These are phyloP conservation scores for Beta lomatogona DNA, from an alignment of 179 eudicot species.

Conservation along the genomic window DNA sequence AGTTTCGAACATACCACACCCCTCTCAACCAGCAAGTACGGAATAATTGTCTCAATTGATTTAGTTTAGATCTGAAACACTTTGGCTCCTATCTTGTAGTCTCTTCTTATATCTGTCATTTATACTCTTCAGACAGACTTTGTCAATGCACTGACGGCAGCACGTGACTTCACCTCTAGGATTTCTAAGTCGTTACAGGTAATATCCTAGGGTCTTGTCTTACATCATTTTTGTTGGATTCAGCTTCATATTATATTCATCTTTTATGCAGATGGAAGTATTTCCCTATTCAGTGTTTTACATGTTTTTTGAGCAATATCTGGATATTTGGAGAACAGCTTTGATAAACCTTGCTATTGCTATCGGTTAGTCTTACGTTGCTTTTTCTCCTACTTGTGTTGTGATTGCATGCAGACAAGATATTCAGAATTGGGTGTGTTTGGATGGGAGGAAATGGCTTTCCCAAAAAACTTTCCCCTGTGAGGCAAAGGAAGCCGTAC, in stretches of 20 bases:
- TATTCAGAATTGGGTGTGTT: not conserved
- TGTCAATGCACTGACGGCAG: slow-evolving; percentile 89
- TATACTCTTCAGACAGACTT: slow-evolving; percentile 60
- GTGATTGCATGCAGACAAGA: not conserved
- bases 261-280: slow-evolving; percentile 75
- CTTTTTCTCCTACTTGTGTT: slow-evolving; percentile 11
- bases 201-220: slow-evolving; percentile 12
- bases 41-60: slow-evolving; percentile 3
- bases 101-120: slow-evolving; percentile 5
- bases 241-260: not conserved
- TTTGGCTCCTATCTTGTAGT: slow-evolving; percentile 9
- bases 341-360: slow-evolving; percentile 93
- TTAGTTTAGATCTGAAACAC: not conserved
- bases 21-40: slow-evolving; percentile 96
- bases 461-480: too few species aligned
- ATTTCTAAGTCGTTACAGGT: slow-evolving; percentile 90
- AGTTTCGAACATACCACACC: slow-evolving; percentile 95
- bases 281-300: slow-evolving; percentile 97
- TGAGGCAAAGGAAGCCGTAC: too few species aligned
- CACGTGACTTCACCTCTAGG: slow-evolving; percentile 79
- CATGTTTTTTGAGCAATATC: slow-evolving; percentile 97
- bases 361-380: slow-evolving; percentile 61
- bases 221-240: not conserved
- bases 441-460: too few species aligned
- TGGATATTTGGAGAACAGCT: slow-evolving; percentile 97